Conservation (phyloP, 306 rosid species). For the Cajanus cajan region DNA sequence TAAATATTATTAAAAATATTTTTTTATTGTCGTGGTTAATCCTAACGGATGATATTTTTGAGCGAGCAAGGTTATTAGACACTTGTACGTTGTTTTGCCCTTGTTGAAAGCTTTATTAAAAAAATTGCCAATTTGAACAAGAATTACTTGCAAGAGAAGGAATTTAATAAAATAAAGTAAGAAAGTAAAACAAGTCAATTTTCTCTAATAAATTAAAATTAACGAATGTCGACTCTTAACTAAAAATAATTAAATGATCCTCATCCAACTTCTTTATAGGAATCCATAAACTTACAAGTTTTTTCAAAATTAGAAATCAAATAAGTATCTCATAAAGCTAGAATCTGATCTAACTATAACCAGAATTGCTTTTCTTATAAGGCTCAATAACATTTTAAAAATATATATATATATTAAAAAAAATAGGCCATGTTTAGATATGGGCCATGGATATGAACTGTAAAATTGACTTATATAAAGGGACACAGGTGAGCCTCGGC, state of each 20-base stretch:
- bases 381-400: not conserved
- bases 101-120: not conserved
- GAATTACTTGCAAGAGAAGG: not conserved
- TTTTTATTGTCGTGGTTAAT: too few relatives aligned
- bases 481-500: not conserved
- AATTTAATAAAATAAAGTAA: not conserved
- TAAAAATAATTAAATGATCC: not conserved
- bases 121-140: not conserved
- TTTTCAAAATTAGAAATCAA: not conserved
- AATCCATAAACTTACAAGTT: not conserved
- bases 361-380: not conserved
- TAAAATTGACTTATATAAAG: not conserved
- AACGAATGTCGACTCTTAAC: not conserved
- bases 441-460: not conserved
- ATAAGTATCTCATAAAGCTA: not conserved
- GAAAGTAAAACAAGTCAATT: not conserved
- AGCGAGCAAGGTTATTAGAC: not conserved
- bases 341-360: not conserved
- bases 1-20: too few relatives aligned
- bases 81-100: not conserved
- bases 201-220: not conserved
- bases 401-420: not conserved
- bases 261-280: not conserved
- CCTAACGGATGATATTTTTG: not conserved
- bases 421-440: not conserved